phyloP scores from a whole-genome alignment of 2,329 filamentous ascomycete genomes.

The Kalaharituber pfeilii region DNA sequence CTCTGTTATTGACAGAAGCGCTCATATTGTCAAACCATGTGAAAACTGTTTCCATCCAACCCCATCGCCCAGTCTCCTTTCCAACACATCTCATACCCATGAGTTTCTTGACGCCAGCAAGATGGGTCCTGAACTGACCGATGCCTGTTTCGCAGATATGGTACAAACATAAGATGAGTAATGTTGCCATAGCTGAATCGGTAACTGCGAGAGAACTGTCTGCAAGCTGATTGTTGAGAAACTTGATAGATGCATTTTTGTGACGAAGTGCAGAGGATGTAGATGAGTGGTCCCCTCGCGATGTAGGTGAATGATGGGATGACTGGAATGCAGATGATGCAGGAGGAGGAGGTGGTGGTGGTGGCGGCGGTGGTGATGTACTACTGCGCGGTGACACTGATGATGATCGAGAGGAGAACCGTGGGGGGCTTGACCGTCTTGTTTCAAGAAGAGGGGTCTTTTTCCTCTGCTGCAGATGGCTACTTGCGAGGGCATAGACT shows the following conservation, averaged over 20 bases:
- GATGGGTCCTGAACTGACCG: constrained; percentile 82
- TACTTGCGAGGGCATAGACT: constrained; percentile 73
- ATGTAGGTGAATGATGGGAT: neutral
- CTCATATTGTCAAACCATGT: constrained; percentile 91
- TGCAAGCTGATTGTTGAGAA: constrained; percentile 69
- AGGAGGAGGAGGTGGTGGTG: neutral
- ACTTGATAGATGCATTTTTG: constrained; percentile 56
- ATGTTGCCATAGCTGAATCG: constrained; percentile 73
- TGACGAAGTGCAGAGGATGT: constrained; percentile 42
- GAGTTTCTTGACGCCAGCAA: constrained; percentile 82
- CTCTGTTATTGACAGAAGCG: constrained; percentile 77
- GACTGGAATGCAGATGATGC: neutral
- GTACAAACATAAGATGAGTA: constrained; percentile 77
- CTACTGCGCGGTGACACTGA: constrained; percentile 18
- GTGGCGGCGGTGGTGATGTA: constrained; percentile 7
- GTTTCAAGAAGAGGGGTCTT: constrained; percentile 40
- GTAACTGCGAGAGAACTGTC: constrained; percentile 58
- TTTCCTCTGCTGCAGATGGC: constrained; percentile 75
- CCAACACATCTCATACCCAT: constrained; percentile 54
- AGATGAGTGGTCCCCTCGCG: neutral
- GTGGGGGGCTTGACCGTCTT: constrained; percentile 34
- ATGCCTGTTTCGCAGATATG: constrained; percentile 87
- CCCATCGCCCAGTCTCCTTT: constrained; percentile 46
- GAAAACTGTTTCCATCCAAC: constrained; percentile 85
- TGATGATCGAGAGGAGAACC: constrained; percentile 12